A percentile compares a stretch with the other conserved stretches of the same genome.
These are phyloP conservation scores for Trypanosoma conorhini DNA, from an alignment of 208 protist species.

Conservation along the genomic window DNA sequence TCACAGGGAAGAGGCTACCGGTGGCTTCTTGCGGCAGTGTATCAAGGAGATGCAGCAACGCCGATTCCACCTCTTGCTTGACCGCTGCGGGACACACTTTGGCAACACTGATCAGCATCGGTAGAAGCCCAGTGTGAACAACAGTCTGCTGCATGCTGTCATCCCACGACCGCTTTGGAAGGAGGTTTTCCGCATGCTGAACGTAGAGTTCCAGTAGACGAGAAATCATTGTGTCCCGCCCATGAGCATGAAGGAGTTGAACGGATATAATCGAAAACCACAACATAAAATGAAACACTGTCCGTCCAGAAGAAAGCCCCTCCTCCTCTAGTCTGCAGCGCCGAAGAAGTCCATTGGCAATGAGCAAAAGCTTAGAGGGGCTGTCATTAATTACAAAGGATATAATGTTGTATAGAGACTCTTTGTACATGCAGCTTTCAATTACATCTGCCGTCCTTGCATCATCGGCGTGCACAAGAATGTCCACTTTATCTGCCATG, in stretches of 20 bases:
- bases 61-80: conserved; percentile 22
- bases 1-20: conserved; percentile 26
- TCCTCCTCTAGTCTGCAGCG: conserved; percentile 42
- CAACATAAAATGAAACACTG: conserved; percentile 58
- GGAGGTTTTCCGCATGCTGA: conserved; percentile 28
- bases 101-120: conserved; percentile 66
- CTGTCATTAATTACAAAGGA: conserved; percentile 30
- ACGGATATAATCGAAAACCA: conserved; percentile 70
- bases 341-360: conserved; percentile 43
- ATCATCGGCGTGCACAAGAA: conserved; percentile 57
- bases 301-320: conserved; percentile 10
- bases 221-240: conserved; percentile 24
- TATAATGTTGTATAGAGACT: conserved; percentile 31
- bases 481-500: conserved; percentile 52
- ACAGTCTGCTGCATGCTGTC: conserved; percentile 41
- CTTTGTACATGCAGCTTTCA: conserved; percentile 27
- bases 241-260: conserved; percentile 24
- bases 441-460: conserved; percentile 17
- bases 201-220: conserved; percentile 54
- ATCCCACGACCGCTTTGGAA: conserved; percentile 22
- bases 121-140: conserved; percentile 70
- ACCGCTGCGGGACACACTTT: conserved; percentile 56
- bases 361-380: conserved; percentile 37
- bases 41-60: conserved; percentile 20
- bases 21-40: conserved; percentile 16